Conservation (phyloP, 345 rosid genomes). For the Camelina laxa region DNA sequence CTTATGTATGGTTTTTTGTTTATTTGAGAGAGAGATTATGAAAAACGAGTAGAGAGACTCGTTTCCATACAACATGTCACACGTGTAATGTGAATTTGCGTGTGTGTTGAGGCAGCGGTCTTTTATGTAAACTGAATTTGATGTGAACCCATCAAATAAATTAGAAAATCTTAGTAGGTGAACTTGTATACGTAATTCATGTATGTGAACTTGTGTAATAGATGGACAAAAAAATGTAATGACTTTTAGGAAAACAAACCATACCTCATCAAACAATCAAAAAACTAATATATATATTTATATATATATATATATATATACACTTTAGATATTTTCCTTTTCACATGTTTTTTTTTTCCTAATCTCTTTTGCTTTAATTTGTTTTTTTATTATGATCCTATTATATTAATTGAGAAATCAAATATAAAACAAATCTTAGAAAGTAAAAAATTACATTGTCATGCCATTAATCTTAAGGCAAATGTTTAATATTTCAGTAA, state of each 20-base stretch:
- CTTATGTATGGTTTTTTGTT: conserved; percentile 1
- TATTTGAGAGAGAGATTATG: not conserved
- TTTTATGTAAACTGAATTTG: conserved; percentile 28
- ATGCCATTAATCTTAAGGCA: no score
- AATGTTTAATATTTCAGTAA: no score
- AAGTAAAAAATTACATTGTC: no score
- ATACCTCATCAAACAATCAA: conserved; percentile 10
- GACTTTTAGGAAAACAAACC: conserved; percentile 12
- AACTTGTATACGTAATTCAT: not conserved
- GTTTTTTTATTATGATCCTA: no score
- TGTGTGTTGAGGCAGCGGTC: conserved; percentile 22
- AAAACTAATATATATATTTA: no score
- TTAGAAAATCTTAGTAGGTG: not conserved
- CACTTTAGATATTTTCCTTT: conserved; percentile 17
- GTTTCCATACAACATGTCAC: not conserved
- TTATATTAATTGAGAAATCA: no score
- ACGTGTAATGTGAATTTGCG: conserved; percentile 19
- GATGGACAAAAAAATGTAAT: not conserved
- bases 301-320: no score
- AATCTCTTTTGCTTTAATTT: no score
- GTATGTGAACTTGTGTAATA: conserved; percentile 19
- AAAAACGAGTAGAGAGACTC: not conserved
- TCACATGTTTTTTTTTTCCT: no score
- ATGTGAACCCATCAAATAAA: conserved; percentile 5
- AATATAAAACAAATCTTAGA: no score